Base-by-base conservation (phyloP, 768 basidiomycete genomes). In the Lactifluus subvellereus region DNA sequence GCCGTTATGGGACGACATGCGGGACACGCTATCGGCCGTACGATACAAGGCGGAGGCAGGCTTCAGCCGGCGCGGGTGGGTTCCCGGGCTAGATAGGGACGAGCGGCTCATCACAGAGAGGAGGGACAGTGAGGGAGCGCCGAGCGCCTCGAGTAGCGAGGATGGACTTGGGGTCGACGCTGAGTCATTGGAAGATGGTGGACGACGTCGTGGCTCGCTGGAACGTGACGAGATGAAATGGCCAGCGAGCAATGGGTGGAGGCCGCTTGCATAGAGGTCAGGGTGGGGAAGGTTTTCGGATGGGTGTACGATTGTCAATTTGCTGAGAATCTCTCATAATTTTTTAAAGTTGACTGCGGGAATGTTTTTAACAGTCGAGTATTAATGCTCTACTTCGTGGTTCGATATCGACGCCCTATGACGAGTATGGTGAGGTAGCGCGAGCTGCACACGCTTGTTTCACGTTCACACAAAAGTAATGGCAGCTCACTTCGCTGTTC, bases 41-140 rank as follows among this genome's bases (percentile, higher is more conserved):
- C 74, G 84, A 63, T 88, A 82, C 72, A 88, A 88, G 72, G 87
- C 86, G 0, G 87, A 88, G 71, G 87, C 86, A 20, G 87, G 86
- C 18, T 67, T 89, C 37, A 83, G 78, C 63, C 75, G 75, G 67
- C 76, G 85, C 4, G 87, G 86, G 45, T 88, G 80, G 66, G 80
- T 87, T 40, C 64, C 61, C 20, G 75, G 72, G 69, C 64, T 70
- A 30, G 74, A 76, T 49, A 75, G 75, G 61, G 72, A 77, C 54
- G 72, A 75, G 67, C 69, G 73, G 61, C 73, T 72, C 54, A 68
- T 82, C 67, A 74, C 80, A 74, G 66, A 72, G 16, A 72, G 72
- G 54, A 71, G 71, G 64, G 72, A 77, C 11, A 60, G 14, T 2
- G 54, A 54, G 18, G 47, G 32, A 18, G 51, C 69, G 67, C 77